Evolutionary conservation across 2,329 filamentous ascomycete species (phyloP).

Genomic region (Trichoderma harzianum): DNA sequence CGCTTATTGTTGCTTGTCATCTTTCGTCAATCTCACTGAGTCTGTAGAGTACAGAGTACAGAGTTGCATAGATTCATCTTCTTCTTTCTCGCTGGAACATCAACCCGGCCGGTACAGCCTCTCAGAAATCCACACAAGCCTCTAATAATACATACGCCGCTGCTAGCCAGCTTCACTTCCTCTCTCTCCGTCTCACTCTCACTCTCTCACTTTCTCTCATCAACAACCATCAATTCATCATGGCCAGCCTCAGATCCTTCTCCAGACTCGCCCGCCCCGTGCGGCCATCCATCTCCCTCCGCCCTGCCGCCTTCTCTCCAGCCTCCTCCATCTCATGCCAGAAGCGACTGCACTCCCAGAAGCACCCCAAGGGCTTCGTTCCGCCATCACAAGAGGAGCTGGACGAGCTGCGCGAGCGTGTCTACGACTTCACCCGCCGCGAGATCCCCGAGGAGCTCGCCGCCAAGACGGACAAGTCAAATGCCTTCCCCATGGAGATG

Average conservation of each 20-base stretch:
- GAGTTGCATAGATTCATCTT: neutral
- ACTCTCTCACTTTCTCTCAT: no score
- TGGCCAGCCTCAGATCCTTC: slow-evolving; percentile 41
- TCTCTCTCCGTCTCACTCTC: neutral
- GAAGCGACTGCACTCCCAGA: slow-evolving; percentile 50
- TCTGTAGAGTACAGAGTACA: no score
- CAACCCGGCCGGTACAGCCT: neutral
- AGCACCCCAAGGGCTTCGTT: slow-evolving; percentile 61
- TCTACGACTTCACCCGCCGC: slow-evolving; percentile 84
- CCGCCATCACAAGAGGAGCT: slow-evolving; percentile 71
- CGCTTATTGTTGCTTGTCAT: neutral
- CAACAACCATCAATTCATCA: slow-evolving; percentile 21
- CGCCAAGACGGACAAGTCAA: slow-evolving; percentile 74
- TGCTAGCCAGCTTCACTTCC: neutral
- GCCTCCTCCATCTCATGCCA: slow-evolving; percentile 33
- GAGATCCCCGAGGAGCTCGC: slow-evolving; percentile 85
- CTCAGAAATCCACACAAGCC: neutral
- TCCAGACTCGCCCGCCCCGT: slow-evolving; percentile 36
- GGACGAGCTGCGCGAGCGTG: slow-evolving; percentile 74
- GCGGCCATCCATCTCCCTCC: slow-evolving; percentile 31
- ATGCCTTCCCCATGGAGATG: slow-evolving; percentile 86
- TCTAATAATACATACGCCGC: neutral
- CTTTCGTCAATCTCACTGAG: neutral
- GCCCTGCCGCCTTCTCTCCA: slow-evolving; percentile 35
- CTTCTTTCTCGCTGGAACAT: neutral